These are phyloP conservation scores for Russula ochroleuca DNA, from an alignment of 768 basidiomycete genomes.

Conservation along the genomic window DNA sequence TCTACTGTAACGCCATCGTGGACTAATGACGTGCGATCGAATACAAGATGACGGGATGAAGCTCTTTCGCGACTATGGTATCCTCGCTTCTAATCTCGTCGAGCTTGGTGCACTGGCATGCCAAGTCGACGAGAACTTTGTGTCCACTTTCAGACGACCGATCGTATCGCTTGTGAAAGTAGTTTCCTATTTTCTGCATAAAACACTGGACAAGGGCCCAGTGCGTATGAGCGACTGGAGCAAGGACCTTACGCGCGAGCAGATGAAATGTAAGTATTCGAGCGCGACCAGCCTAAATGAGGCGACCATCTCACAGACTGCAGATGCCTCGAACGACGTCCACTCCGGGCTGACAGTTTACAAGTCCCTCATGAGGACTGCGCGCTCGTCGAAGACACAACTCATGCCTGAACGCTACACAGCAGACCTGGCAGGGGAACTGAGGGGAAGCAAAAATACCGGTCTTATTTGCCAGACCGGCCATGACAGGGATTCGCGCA, in stretches of 20 bases:
- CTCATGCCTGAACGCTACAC: constrained; percentile 31
- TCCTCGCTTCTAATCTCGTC: constrained; percentile 41
- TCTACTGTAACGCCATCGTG: not conserved
- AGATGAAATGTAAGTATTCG: constrained; percentile 38
- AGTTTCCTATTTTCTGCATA: constrained; percentile 41
- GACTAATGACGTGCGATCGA: not conserved
- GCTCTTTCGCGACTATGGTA: constrained; percentile 45
- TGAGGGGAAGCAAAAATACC: not conserved
- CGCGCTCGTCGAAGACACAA: constrained; percentile 27
- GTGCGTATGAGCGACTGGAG: constrained; percentile 51
- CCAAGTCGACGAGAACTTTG: constrained; percentile 39
- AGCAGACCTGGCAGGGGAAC: constrained; percentile 30
- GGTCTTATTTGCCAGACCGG: not conserved
- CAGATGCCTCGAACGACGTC: constrained; percentile 52
- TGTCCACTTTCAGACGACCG: constrained; percentile 34
- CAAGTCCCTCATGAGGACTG: constrained; percentile 36
- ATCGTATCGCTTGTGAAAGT: constrained; percentile 44
- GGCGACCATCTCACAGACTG: not conserved
- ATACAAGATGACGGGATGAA: constrained; percentile 46
- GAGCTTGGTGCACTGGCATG: constrained; percentile 45
- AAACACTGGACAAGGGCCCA: constrained; percentile 41
- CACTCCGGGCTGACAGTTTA: constrained; percentile 46
- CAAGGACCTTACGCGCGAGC: constrained; percentile 35
- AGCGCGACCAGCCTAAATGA: not conserved
- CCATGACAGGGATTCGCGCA: too few species aligned